Evolutionary conservation across 2,329 filamentous ascomycete species (phyloP).

Genomic region (Fusarium sp.): DNA sequence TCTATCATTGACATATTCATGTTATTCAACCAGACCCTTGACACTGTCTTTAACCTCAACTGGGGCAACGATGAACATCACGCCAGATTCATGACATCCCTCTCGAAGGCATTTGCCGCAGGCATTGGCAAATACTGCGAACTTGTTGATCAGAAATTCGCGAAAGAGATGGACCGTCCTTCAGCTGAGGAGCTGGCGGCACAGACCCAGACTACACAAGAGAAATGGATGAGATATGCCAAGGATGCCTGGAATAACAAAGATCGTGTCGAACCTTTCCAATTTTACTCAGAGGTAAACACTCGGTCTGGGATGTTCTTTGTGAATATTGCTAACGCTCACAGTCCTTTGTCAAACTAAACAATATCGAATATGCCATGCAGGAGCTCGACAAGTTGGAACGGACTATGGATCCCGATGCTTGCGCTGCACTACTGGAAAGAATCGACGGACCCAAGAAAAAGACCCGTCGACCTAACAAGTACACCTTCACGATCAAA

Average conservation of each 20-base stretch:
- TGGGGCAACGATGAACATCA: slow-evolving; percentile 96
- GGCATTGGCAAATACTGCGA: slow-evolving; percentile 93
- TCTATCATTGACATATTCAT: slow-evolving; percentile 94
- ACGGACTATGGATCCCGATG: slow-evolving; percentile 88
- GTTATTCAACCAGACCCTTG: slow-evolving; percentile 90
- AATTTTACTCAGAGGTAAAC: slow-evolving; percentile 89
- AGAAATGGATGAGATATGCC: slow-evolving; percentile 91
- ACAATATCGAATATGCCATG: slow-evolving; percentile 96
- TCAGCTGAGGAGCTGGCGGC: slow-evolving; percentile 87
- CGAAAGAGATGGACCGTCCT: slow-evolving; percentile 90
- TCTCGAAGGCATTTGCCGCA: slow-evolving; percentile 84
- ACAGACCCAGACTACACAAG: slow-evolving; percentile 81
- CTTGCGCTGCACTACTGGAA: slow-evolving; percentile 83
- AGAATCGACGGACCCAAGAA: slow-evolving; percentile 76
- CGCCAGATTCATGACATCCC: slow-evolving; percentile 95
- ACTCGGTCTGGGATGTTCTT: neutral
- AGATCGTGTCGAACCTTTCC: slow-evolving; percentile 94
- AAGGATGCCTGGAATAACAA: slow-evolving; percentile 93
- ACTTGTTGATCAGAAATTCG: slow-evolving; percentile 84
- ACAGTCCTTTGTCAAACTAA: slow-evolving; percentile 95
- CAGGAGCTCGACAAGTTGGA: slow-evolving; percentile 92
- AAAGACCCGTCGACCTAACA: slow-evolving; percentile 73
- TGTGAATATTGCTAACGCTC: slow-evolving; percentile 41
- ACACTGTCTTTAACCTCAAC: slow-evolving; percentile 84
- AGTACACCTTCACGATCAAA: slow-evolving; percentile 98